phyloP scores from a whole-genome alignment of 2,329 filamentous ascomycete genomes.

The Dactylellina haptotyla region DNA sequence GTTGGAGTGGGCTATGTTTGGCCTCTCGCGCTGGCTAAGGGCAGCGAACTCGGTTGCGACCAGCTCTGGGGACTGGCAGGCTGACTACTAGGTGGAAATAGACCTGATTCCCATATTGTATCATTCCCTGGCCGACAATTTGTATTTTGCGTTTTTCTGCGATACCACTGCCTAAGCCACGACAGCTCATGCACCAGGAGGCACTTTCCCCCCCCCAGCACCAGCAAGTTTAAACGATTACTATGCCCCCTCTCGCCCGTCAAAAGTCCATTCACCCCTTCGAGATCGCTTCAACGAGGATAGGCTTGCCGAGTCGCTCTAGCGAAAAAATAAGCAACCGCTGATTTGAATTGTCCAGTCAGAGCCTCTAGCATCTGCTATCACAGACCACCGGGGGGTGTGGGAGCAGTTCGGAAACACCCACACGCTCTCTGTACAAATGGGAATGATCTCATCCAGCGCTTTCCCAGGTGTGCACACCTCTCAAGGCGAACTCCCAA shows the following conservation, averaged over 20 bases:
- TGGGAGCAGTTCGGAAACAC: conserved; percentile 24
- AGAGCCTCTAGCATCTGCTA: conserved; percentile 38
- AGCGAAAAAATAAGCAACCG: conserved; percentile 2
- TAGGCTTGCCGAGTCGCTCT: conserved; percentile 12
- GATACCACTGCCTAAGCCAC: conserved; percentile 42
- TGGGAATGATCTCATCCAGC: conserved; percentile 46
- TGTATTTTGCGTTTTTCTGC: conserved; percentile 14
- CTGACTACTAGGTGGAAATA: conserved; percentile 40
- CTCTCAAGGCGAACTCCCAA: conserved; percentile 43
- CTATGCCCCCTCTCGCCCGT: not conserved
- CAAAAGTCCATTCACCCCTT: conserved; percentile 4
- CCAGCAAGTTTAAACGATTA: conserved; percentile 37
- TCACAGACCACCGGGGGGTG: not conserved
- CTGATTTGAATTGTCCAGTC: conserved; percentile 2
- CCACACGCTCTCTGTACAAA: not conserved
- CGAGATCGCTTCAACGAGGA: conserved; percentile 18
- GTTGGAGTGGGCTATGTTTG: conserved; percentile 15
- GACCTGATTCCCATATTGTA: conserved; percentile 5
- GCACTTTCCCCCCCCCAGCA: not conserved
- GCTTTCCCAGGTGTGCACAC: conserved; percentile 17
- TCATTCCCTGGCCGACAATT: conserved; percentile 17
- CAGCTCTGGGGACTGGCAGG: not conserved
- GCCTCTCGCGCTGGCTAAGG: too few species aligned
- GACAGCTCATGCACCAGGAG: conserved; percentile 10
- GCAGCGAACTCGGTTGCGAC: not conserved